These are phyloP conservation scores for Ogataea kodamae DNA, from an alignment of 805 yeast species.

Conservation along the genomic window DNA sequence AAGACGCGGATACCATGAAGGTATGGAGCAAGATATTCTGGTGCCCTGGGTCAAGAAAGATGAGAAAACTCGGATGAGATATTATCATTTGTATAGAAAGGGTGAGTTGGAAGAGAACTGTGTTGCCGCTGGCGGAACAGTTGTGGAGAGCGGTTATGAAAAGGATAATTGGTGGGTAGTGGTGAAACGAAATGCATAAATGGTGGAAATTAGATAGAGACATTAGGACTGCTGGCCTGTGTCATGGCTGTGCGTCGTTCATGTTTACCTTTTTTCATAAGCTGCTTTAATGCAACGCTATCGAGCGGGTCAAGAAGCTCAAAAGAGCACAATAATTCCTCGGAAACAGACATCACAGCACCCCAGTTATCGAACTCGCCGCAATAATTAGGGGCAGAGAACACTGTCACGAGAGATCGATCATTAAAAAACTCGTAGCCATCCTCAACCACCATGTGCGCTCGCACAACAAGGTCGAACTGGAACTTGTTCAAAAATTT, in stretches of 20 bases:
- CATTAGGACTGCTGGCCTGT: constrained; percentile 21
- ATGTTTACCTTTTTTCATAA: constrained; percentile 89
- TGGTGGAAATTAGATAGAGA: constrained; percentile 6
- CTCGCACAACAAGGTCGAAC: constrained; percentile 78
- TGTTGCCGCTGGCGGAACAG: constrained; percentile 60
- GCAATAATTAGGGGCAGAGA: constrained; percentile 73
- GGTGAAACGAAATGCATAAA: constrained; percentile 32
- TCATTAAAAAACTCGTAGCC: constrained; percentile 77
- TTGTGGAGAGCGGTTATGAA: constrained; percentile 79
- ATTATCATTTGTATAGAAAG: constrained; percentile 78
- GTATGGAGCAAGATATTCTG: constrained; percentile 88
- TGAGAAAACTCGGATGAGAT: constrained; percentile 65
- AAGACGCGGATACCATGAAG: constrained; percentile 86
- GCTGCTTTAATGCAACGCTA: constrained; percentile 87
- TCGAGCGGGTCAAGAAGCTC: constrained; percentile 93
- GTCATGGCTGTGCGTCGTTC: constrained; percentile 64
- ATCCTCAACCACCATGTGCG: constrained; percentile 85
- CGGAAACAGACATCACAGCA: constrained; percentile 96
- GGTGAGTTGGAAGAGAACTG: constrained; percentile 83
- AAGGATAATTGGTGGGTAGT: constrained; percentile 92
- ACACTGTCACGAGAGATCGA: constrained; percentile 66
- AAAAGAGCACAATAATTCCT: constrained; percentile 87
- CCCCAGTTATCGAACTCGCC: constrained; percentile 95
- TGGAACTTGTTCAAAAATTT: constrained; percentile 71
- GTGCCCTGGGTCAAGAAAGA: constrained; percentile 85